phyloP scores from a whole-genome alignment of 2,329 filamentous ascomycete species.

The Monosporascus sp. region DNA sequence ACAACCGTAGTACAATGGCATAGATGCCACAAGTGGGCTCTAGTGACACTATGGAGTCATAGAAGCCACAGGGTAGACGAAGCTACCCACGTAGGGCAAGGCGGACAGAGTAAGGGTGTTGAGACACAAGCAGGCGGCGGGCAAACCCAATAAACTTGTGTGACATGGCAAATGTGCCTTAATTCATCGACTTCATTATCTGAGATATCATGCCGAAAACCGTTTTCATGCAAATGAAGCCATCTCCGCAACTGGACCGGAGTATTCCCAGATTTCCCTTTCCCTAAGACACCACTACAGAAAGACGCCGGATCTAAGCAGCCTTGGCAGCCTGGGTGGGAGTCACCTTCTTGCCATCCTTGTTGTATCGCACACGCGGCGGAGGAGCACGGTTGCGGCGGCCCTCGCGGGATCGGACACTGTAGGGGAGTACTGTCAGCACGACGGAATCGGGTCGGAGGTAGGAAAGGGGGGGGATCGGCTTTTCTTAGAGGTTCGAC shows the following conservation, averaged over 20 bases:
- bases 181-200: conserved; percentile 29
- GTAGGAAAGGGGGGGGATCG: conserved; percentile 17
- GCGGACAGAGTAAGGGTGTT: not conserved
- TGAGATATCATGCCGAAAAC: conserved; percentile 26
- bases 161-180: conserved; percentile 19
- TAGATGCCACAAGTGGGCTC: too few species aligned
- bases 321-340: conserved; percentile 74
- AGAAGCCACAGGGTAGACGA: too few species aligned
- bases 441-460: conserved; percentile 15
- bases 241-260: conserved; percentile 22
- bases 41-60: too few species aligned
- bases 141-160: not conserved
- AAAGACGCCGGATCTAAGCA: conserved; percentile 25
- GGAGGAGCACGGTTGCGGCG: conserved; percentile 98
- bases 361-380: conserved; percentile 98
- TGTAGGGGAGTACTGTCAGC: conserved; percentile 44
- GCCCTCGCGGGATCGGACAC: conserved; percentile 93
- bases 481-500: conserved; percentile 35
- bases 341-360: conserved; percentile 99
- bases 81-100: too few species aligned
- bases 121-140: not conserved
- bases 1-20: too few species aligned
- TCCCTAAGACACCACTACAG: conserved; percentile 17
- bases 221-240: conserved; percentile 23
- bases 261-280: conserved; percentile 16